Percentiles rank a stretch among this genome's conserved stretches.
phyloP scores from a whole-genome alignment of 2,329 filamentous ascomycete genomes.

The Aaosphaeria pasadenensis region DNA sequence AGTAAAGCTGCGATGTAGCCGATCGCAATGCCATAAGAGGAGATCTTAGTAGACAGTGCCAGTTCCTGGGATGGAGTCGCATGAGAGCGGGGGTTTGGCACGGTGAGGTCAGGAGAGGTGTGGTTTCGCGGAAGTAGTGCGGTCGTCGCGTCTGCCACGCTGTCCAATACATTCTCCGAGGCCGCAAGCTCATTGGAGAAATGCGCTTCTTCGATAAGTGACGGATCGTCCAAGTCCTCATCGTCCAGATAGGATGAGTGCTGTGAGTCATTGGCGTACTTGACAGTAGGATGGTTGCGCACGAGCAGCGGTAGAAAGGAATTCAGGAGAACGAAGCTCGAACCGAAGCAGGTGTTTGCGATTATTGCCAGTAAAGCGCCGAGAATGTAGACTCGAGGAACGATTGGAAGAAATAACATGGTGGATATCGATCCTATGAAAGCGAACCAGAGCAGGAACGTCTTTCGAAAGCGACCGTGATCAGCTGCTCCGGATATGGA shows the following conservation, averaged over 20 bases:
- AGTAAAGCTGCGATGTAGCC: conserved; percentile 86
- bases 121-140: conserved; percentile 32
- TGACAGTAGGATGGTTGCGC: conserved; percentile 69
- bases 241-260: conserved; percentile 24
- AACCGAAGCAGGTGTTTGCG: conserved; percentile 90
- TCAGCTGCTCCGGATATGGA: conserved; percentile 96
- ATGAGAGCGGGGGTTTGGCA: conserved; percentile 25
- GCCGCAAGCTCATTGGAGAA: conserved; percentile 24
- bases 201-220: conserved; percentile 19
- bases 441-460: conserved; percentile 79
- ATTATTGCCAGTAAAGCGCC: conserved; percentile 83
- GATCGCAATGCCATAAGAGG: conserved; percentile 87
- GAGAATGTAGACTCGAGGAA: conserved; percentile 72
- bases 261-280: conserved; percentile 22
- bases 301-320: conserved; percentile 92
- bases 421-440: conserved; percentile 76
- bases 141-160: conserved; percentile 33
- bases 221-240: conserved; percentile 20
- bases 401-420: conserved; percentile 83
- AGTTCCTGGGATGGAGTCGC: conserved; percentile 62
- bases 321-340: conserved; percentile 92
- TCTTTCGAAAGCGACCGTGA: conserved; percentile 85
- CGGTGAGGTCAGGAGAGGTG: conserved; percentile 23
- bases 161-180: conserved; percentile 22
- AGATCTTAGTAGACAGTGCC: conserved; percentile 83